Evolutionary conservation across 805 yeast species (phyloP), one percentile per base, ranked within the genome.

Genomic region (Candida boidinii): DNA sequence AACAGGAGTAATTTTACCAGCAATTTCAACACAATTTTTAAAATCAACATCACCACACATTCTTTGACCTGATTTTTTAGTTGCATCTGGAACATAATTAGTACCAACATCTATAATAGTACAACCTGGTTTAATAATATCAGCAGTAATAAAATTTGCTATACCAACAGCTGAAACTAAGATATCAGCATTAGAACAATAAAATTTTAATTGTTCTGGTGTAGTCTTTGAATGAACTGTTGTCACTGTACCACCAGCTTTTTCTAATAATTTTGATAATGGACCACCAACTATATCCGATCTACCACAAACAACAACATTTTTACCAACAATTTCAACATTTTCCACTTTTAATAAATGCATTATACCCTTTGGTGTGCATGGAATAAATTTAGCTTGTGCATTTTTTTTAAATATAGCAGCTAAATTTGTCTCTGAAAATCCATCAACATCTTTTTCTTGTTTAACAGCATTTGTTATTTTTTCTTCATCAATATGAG

Each of bases 221-320:
- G 66, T 50, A 16, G 95, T 73, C 51, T 72, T 68, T 12, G 95
- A 78, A 52, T 88, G 97, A 41, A 87, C 68, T 37, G 79, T 74
- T 3, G 96, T 86, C 26, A 90, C 97, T 2, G 97, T 90, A 31
- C 86, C 81, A 52, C 88, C 86, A 37, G 70, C 73, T 38, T 80
- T 75, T 46, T 80, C 79, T 50, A 90, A 70, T 55, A 90, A 64
- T 40, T 83, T 76, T 5, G 96, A 82, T 11, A 88, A 87, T 25
- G 98, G 98, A 30, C 82, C 76, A 36, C 98, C 98, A 24, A 90
- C 98, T 46, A 90, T 90, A 54, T 92, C 96, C 15, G 95, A 83
- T 54, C 97, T 75, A 34, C 98, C 97, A 39, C 92, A 65, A 16
- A 90, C 97, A 37, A 88, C 95, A 14, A 94, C 95, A 40, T 70